These are phyloP conservation scores for Vaccinium darrowii DNA, from an alignment of 148 eudicot species.

Conservation along the genomic window DNA sequence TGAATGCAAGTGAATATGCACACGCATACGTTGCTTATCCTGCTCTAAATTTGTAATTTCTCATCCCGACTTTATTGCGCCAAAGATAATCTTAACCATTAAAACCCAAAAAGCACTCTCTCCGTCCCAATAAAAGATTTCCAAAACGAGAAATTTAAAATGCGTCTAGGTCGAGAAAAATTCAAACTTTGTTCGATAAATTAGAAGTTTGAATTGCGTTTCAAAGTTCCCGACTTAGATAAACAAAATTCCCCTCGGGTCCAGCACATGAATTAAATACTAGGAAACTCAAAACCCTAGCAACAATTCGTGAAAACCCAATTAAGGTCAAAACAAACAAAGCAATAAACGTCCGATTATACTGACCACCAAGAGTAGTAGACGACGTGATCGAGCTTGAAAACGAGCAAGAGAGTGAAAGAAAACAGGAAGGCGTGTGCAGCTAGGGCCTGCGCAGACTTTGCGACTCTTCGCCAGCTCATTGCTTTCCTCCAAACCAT, in stretches of 20 bases:
- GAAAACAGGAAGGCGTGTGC: conserved; percentile 60
- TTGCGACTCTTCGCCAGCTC: conserved; percentile 84
- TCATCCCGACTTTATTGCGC: background rate
- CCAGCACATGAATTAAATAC: background rate
- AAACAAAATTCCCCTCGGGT: background rate
- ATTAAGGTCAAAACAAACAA: background rate
- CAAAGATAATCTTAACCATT: background rate
- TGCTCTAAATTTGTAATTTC: background rate
- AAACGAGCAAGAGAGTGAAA: conserved; percentile 68
- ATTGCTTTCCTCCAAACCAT: conserved; percentile 28
- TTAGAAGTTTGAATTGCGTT: too few species aligned
- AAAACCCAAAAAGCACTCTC: background rate
- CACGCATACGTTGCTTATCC: background rate
- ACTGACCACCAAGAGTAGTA: conserved; percentile 85
- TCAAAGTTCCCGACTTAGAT: too few species aligned
- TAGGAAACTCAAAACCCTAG: background rate
- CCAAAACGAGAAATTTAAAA: too few species aligned
- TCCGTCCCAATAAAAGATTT: too few species aligned
- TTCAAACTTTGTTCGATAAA: too few species aligned
- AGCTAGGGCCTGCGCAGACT: conserved; percentile 60
- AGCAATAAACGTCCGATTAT: background rate
- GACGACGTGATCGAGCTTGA: conserved; percentile 65
- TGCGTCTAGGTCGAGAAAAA: too few species aligned
- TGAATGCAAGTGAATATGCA: background rate
- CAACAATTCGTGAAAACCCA: background rate